A percentile compares a stretch with the other conserved stretches of the same genome.
Conservation (phyloP, 2,329 filamentous ascomycete species). For the Calonectria pteridis region DNA sequence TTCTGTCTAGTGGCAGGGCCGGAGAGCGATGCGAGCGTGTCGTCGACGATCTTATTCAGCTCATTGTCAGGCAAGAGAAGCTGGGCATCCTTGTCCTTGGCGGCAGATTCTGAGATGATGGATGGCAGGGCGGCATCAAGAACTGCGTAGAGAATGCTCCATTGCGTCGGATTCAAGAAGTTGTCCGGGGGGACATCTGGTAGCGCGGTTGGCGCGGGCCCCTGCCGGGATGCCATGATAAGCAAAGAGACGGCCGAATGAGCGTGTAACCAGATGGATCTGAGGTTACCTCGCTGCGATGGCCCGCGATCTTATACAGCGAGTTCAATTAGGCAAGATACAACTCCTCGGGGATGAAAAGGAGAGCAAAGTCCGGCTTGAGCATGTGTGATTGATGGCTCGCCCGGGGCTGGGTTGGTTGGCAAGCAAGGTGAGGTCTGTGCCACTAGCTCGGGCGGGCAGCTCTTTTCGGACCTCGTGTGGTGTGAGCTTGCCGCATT, state of each 20-base stretch:
- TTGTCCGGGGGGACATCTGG: conserved; percentile 45
- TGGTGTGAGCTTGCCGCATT: neutral
- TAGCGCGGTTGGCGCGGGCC: conserved; percentile 39
- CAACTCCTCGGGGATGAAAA: neutral
- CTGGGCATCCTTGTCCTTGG: conserved; percentile 55
- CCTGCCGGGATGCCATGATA: conserved; percentile 36
- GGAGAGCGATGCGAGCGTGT: conserved; percentile 51
- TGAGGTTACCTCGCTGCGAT: neutral
- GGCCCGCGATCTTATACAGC: neutral
- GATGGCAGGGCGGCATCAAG: conserved; percentile 72
- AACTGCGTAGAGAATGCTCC: conserved; percentile 66
- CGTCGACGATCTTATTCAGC: conserved; percentile 60
- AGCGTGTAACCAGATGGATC: conserved; percentile 19
- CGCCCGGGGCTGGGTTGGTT: neutral
- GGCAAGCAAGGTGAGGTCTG: conserved; percentile 6
- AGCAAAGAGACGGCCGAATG: conserved; percentile 16
- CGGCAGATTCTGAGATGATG: conserved; percentile 59
- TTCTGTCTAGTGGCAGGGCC: conserved; percentile 56
- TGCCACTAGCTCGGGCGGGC: conserved; percentile 14
- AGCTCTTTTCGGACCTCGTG: conserved; percentile 1
- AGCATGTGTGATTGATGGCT: conserved; percentile 11
- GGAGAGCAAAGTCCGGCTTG: neutral
- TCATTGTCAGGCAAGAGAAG: conserved; percentile 62
- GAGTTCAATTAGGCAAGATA: neutral
- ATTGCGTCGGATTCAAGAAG: conserved; percentile 63